Conservation (phyloP, 139 green algal species). For the Ettlia oleoabundans region DNA sequence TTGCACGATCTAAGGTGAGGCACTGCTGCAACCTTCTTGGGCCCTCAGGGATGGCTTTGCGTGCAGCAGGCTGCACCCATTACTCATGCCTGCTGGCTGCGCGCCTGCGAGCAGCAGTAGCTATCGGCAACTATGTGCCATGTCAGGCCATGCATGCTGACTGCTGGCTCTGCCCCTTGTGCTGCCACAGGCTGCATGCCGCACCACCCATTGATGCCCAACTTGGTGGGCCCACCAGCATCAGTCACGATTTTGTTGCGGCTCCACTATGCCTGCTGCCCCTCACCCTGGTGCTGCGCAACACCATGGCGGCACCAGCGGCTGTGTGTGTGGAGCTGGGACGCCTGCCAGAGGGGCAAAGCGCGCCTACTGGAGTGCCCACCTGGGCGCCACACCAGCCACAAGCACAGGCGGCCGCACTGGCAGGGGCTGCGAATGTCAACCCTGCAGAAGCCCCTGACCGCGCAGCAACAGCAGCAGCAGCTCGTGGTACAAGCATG, state of each 20-base stretch:
- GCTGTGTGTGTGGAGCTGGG: constrained; percentile 49
- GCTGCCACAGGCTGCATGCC: constrained; percentile 35
- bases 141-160: not conserved
- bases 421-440: no score
- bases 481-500: not conserved
- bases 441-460: no score
- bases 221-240: not conserved
- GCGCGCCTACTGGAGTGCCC: not conserved
- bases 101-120: not conserved
- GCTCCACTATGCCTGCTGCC: constrained; percentile 55
- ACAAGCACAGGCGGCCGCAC: constrained; percentile 12
- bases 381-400: not conserved
- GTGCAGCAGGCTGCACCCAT: not conserved
- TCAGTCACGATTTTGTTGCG: constrained; percentile 66
- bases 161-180: no score
- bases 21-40: not conserved
- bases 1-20: constrained; percentile 21
- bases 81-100: not conserved
- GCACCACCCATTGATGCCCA: constrained; percentile 26
- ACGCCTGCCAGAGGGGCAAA: not conserved
- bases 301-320: constrained; percentile 51
- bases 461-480: no score
- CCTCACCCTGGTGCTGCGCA: constrained; percentile 62
- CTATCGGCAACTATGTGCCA: not conserved
- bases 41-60: not conserved